A percentile compares a stretch with the other conserved stretches of the same genome.
phyloP scores from a whole-genome alignment of 2,329 filamentous ascomycete species.

The Ceratocystis ficicola region DNA sequence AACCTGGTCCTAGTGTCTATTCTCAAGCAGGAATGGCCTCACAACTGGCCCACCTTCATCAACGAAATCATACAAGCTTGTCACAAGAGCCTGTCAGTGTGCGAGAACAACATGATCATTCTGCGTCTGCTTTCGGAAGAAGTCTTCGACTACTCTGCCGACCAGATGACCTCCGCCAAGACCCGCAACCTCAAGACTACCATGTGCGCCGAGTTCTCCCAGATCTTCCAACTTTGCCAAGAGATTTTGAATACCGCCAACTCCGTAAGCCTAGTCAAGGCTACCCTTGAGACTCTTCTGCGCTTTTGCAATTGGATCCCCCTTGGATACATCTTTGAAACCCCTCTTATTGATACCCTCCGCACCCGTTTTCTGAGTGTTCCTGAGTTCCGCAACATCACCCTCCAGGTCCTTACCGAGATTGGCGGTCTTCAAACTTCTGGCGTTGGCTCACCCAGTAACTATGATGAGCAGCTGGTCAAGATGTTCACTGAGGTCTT shows the following conservation, averaged over 20 bases:
- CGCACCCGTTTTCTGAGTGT: slow-evolving; percentile 84
- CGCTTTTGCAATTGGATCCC: slow-evolving; percentile 99
- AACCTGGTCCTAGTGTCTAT: slow-evolving; percentile 96
- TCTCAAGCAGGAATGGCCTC: slow-evolving; percentile 98
- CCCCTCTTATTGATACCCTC: slow-evolving; percentile 84
- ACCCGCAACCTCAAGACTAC: slow-evolving; percentile 93
- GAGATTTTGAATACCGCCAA: slow-evolving; percentile 86
- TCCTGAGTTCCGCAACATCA: slow-evolving; percentile 92
- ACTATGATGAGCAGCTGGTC: slow-evolving; percentile 89
- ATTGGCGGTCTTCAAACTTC: slow-evolving; percentile 89
- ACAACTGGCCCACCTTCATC: slow-evolving; percentile 99
- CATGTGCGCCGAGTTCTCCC: slow-evolving; percentile 97
- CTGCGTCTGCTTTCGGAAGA: slow-evolving; percentile 90
- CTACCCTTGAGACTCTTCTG: slow-evolving; percentile 89
- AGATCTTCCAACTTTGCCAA: slow-evolving; percentile 94
- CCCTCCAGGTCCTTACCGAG: slow-evolving; percentile 90
- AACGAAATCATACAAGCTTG: slow-evolving; percentile 98
- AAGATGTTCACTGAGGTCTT: slow-evolving; percentile 98
- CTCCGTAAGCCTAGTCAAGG: slow-evolving; percentile 79
- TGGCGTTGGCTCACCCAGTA: slow-evolving; percentile 49
- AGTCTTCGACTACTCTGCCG: slow-evolving; percentile 96
- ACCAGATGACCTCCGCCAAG: slow-evolving; percentile 98
- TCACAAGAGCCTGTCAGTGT: slow-evolving; percentile 89
- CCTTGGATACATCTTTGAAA: slow-evolving; percentile 97
- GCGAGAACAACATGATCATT: slow-evolving; percentile 99